A percentile compares a stretch with the other conserved stretches of the same genome.
These are phyloP conservation scores for Xylariaceae sp. DNA, from an alignment of 2,329 filamentous ascomycete genomes.

Conservation along the genomic window DNA sequence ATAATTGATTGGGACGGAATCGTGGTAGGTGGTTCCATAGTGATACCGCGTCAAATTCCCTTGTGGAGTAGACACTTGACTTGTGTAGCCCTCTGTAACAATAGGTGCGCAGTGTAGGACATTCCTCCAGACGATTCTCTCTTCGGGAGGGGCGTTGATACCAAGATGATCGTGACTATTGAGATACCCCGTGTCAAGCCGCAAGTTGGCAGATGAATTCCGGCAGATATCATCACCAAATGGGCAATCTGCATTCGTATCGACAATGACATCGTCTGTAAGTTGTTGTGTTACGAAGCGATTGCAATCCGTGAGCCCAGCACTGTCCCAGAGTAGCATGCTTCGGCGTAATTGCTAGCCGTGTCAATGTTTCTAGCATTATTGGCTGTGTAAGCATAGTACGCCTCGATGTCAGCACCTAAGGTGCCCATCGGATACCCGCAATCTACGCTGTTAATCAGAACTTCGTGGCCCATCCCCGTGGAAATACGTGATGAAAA, in stretches of 20 bases:
- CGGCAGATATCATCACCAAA: slow-evolving; percentile 4
- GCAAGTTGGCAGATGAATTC: not conserved
- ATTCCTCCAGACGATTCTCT: slow-evolving; percentile 2
- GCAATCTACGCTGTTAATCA: slow-evolving; percentile 5
- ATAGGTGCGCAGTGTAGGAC: slow-evolving; percentile 7
- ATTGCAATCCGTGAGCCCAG: slow-evolving; percentile 1
- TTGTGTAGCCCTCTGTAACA: slow-evolving; percentile 1
- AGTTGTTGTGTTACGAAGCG: slow-evolving; percentile 1
- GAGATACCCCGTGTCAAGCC: slow-evolving; percentile 6
- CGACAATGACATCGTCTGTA: not conserved
- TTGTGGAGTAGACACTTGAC: not conserved
- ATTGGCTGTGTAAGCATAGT: not conserved
- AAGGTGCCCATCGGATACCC: not conserved
- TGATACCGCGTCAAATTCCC: not conserved
- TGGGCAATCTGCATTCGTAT: slow-evolving; percentile 3
- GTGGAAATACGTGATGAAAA: slow-evolving; percentile 11
- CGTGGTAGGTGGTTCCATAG: not conserved
- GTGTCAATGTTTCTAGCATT: not conserved
- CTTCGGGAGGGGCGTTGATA: slow-evolving; percentile 1
- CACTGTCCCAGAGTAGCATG: slow-evolving; percentile 6
- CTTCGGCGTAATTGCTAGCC: slow-evolving; percentile 8
- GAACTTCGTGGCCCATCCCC: slow-evolving; percentile 1
- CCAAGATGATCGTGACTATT: slow-evolving; percentile 5
- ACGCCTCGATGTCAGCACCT: not conserved
- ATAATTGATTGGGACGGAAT: not conserved